phyloP scores from a whole-genome alignment of 441 rosid species.

The Raphanus hybrid region DNA sequence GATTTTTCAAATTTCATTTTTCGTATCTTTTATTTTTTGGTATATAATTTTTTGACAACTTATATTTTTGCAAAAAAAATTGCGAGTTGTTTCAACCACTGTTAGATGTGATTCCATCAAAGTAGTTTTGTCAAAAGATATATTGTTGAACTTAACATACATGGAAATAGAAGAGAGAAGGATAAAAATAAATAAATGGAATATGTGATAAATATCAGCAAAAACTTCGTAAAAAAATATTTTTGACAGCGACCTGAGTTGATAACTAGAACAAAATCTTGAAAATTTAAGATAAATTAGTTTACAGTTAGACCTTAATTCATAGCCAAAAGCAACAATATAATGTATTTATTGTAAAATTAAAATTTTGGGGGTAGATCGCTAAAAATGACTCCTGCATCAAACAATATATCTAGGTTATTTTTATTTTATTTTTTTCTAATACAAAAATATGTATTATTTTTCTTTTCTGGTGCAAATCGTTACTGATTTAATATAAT shows the following conservation, averaged over 20 bases:
- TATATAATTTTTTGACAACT: background rate
- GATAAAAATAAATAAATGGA: background rate
- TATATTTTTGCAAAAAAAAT: background rate
- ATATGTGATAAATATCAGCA: background rate
- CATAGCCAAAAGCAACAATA: background rate
- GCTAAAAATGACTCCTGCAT: too few relatives aligned
- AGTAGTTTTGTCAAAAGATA: background rate
- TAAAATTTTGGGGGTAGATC: background rate
- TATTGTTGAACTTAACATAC: background rate
- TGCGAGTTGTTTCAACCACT: background rate
- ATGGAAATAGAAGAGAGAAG: background rate
- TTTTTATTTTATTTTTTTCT: background rate
- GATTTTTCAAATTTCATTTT: conserved; percentile 18
- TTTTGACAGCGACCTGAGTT: too few relatives aligned
- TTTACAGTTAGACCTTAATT: background rate
- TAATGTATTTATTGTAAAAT: background rate
- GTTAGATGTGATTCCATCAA: background rate
- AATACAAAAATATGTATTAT: background rate
- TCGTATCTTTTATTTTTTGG: background rate
- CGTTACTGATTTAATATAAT: background rate
- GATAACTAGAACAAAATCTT: background rate
- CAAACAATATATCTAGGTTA: background rate
- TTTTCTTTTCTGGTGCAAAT: background rate
- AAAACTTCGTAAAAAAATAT: background rate
- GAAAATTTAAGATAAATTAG: background rate